Percentiles rank a stretch among this genome's conserved stretches.
Conservation (phyloP, 768 basidiomycete species). For the Plicaturopsis crispa region DNA sequence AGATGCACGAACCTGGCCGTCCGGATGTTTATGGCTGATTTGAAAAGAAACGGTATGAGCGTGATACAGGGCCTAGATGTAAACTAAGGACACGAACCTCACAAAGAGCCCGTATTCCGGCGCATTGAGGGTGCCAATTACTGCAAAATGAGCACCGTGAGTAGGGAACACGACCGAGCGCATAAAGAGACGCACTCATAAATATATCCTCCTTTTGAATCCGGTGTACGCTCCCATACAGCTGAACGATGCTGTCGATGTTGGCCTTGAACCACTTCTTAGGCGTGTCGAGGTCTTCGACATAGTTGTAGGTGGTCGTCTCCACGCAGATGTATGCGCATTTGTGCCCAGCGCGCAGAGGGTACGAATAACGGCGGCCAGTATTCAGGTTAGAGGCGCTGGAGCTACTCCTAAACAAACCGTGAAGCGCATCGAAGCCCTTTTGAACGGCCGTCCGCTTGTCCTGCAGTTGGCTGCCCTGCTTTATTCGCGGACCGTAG, state of each 20-base stretch:
- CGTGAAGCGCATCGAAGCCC: conserved; percentile 47
- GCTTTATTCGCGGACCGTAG: conserved; percentile 48
- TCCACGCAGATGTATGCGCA: conserved; percentile 64
- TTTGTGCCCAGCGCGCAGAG: conserved; percentile 58
- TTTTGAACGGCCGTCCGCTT: conserved; percentile 53
- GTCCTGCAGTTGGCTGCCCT: conserved; percentile 43
- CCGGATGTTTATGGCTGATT: conserved; percentile 60
- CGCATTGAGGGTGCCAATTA: conserved; percentile 66
- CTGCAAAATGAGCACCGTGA: conserved; percentile 18
- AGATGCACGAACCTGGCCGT: conserved; percentile 36
- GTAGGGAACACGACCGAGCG: background rate
- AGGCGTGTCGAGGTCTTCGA: conserved; percentile 54
- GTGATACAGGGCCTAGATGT: too few species aligned
- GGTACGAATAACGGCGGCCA: conserved; percentile 48
- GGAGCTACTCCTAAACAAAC: conserved; percentile 28
- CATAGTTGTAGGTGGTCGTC: conserved; percentile 59
- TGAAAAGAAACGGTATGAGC: too few species aligned
- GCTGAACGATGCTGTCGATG: conserved; percentile 51
- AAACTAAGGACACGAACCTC: too few species aligned
- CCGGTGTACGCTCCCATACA: conserved; percentile 39
- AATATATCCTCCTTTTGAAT: conserved; percentile 56
- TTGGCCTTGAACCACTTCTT: conserved; percentile 72
- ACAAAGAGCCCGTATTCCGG: conserved; percentile 72
- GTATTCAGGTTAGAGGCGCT: background rate
- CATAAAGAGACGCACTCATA: conserved; percentile 16